Evolutionary conservation across 768 basidiomycete species (phyloP).

Genomic region (Tephrocybe rancida): DNA sequence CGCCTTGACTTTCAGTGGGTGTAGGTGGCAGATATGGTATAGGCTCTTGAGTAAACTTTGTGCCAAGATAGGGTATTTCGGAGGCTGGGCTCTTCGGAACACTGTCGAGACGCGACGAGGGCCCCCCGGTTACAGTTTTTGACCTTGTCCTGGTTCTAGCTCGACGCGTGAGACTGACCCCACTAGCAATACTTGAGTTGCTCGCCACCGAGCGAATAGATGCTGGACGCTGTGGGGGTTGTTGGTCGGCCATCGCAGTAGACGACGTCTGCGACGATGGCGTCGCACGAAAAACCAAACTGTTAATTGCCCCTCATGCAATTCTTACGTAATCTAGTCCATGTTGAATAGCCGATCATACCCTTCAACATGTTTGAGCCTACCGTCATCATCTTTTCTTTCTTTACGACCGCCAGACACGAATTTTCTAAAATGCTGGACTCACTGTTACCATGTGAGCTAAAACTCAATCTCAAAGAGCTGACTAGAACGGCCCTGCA

Average conservation of each 20-base stretch:
- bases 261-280: constrained; percentile 22
- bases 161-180: constrained; percentile 52
- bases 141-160: constrained; percentile 58
- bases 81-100: constrained; percentile 25
- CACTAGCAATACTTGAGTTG: constrained; percentile 51
- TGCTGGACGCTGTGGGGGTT: constrained; percentile 29
- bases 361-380: background rate
- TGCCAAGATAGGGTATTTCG: constrained; percentile 36
- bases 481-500: constrained; percentile 22
- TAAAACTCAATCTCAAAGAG: background rate
- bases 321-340: constrained; percentile 2
- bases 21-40: constrained; percentile 13
- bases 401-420: background rate
- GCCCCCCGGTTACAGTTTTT: constrained; percentile 44
- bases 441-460: constrained; percentile 13
- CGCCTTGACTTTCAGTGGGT: constrained; percentile 11
- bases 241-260: constrained; percentile 25
- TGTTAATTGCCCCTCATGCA: background rate
- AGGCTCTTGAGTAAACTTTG: constrained; percentile 26
- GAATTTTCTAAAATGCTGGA: constrained; percentile 5
- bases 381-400: background rate
- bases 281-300: constrained; percentile 9
- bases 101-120: constrained; percentile 24
- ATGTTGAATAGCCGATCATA: background rate
- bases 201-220: constrained; percentile 52